These are phyloP conservation scores for Eutypa lata DNA, from an alignment of 2,329 filamentous ascomycete species.

Conservation along the genomic window DNA sequence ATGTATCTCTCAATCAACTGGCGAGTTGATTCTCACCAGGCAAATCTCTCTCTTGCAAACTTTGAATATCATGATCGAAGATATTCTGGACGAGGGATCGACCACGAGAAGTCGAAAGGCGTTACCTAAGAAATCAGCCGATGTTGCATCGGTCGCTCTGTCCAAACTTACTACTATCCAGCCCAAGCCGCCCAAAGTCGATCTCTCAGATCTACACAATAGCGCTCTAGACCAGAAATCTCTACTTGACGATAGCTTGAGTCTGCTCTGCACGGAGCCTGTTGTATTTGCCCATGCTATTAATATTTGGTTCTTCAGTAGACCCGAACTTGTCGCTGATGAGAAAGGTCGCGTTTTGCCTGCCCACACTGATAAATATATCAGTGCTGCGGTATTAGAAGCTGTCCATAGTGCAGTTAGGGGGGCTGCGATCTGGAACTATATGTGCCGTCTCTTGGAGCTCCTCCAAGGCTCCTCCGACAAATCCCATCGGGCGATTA, in stretches of 20 bases:
- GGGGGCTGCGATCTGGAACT: constrained; percentile 37
- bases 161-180: constrained; percentile 30
- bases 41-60: constrained; percentile 33
- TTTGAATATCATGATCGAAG: constrained; percentile 40
- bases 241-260: constrained; percentile 31
- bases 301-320: constrained; percentile 35
- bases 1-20: constrained; percentile 25
- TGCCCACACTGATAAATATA: constrained; percentile 37
- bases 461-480: constrained; percentile 23
- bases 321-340: constrained; percentile 40
- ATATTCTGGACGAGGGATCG: constrained; percentile 38
- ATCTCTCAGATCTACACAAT: constrained; percentile 28
- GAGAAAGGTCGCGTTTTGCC: constrained; percentile 39
- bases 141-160: constrained; percentile 26
- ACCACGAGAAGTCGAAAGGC: constrained; percentile 21
- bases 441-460: constrained; percentile 34
- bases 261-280: constrained; percentile 30
- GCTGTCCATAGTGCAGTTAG: constrained; percentile 33
- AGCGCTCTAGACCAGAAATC: constrained; percentile 31
- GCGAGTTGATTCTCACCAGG: constrained; percentile 37
- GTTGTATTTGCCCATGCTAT: constrained; percentile 30
- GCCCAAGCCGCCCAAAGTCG: constrained; percentile 21
- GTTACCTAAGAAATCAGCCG: constrained; percentile 26
- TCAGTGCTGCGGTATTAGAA: constrained; percentile 41
- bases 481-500: constrained; percentile 28